These are phyloP conservation scores for Garcia nutans DNA, from an alignment of 345 rosid genomes.

Conservation along the genomic window DNA sequence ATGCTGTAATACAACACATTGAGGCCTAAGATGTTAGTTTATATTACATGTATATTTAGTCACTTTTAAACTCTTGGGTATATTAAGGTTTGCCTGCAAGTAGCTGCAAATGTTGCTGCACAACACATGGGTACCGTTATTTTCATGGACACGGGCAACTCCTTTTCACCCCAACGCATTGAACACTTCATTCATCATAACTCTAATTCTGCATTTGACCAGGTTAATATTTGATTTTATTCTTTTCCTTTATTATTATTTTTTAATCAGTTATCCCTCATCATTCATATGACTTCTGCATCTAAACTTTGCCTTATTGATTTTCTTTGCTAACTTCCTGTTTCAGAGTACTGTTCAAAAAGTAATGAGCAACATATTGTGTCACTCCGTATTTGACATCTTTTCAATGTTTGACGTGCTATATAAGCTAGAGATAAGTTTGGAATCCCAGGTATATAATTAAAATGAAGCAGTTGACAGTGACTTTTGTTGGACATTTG, in stretches of 20 bases:
- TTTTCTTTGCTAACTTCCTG: slow-evolving; percentile 6
- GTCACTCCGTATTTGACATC: slow-evolving; percentile 64
- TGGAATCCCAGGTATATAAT: slow-evolving; percentile 58
- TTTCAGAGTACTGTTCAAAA: slow-evolving; percentile 34
- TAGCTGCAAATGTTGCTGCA: slow-evolving; percentile 56
- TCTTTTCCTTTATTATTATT: slow-evolving; percentile 8
- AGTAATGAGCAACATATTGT: slow-evolving; percentile 58
- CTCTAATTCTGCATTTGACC: slow-evolving; percentile 29
- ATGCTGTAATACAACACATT: too few relatives aligned
- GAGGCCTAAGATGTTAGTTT: too few relatives aligned
- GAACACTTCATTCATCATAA: slow-evolving; percentile 42
- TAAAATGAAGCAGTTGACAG: slow-evolving; percentile 12
- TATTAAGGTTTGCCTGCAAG: too few relatives aligned
- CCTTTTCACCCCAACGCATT: slow-evolving; percentile 69
- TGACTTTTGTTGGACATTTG: slow-evolving; percentile 6
- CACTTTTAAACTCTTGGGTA: too few relatives aligned
- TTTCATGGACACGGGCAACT: slow-evolving; percentile 75
- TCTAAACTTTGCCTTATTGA: not conserved
- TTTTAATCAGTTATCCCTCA: not conserved
- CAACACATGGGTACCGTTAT: slow-evolving; percentile 44
- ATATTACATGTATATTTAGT: too few relatives aligned
- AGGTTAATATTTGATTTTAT: slow-evolving; percentile 34
- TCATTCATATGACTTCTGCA: not conserved
- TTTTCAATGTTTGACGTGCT: slow-evolving; percentile 62
- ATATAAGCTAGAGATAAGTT: slow-evolving; percentile 44